These are phyloP conservation scores for Claviceps digitariae DNA, from an alignment of 2,329 filamentous ascomycete genomes.

Conservation along the genomic window DNA sequence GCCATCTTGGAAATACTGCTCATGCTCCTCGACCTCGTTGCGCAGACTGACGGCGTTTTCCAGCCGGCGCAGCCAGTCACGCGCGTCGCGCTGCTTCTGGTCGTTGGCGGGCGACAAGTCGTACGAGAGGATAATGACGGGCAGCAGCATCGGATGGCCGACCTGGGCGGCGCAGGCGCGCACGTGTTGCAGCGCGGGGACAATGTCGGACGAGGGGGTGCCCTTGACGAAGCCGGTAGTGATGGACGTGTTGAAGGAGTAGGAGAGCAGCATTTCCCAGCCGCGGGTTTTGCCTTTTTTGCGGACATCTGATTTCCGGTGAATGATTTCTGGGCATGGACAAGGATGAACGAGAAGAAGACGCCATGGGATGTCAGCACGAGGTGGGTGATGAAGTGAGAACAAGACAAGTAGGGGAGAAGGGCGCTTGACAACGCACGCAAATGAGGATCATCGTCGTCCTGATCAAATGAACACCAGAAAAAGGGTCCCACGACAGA, in stretches of 20 bases:
- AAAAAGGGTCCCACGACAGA: constrained; percentile 50
- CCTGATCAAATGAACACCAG: constrained; percentile 43
- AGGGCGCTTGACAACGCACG: constrained; percentile 26
- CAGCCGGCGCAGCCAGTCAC: constrained; percentile 46
- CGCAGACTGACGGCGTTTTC: constrained; percentile 49
- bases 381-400: background rate
- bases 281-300: constrained; percentile 51
- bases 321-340: constrained; percentile 42
- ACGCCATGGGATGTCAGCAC: background rate
- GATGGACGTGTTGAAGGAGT: constrained; percentile 39
- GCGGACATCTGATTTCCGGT: constrained; percentile 52
- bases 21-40: constrained; percentile 42
- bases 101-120: constrained; percentile 43
- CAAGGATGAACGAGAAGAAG: too few relatives aligned
- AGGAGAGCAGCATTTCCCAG: constrained; percentile 50
- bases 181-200: constrained; percentile 35
- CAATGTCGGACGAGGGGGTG: constrained; percentile 42
- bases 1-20: constrained; percentile 39
- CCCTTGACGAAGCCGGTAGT: constrained; percentile 51
- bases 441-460: constrained; percentile 42
- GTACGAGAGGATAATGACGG: constrained; percentile 44
- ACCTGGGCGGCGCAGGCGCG: constrained; percentile 33
- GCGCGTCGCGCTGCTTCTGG: constrained; percentile 47
- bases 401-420: background rate
- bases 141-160: constrained; percentile 45